phyloP scores from a whole-genome alignment of 495 filamentous ascomycete species.

The Zalerion maritima region DNA sequence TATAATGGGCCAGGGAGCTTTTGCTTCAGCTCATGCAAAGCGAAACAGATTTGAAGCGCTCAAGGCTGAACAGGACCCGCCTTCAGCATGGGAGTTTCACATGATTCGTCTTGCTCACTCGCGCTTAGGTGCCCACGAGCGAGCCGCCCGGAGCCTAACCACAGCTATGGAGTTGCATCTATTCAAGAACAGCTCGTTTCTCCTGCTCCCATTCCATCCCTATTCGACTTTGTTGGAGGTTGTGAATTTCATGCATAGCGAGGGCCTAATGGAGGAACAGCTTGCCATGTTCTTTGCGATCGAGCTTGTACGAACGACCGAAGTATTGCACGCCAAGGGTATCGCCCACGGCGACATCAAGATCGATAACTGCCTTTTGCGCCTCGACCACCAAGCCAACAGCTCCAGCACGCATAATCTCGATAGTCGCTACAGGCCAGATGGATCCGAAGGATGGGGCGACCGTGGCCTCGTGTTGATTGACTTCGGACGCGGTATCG shows the following conservation, averaged over 20 bases:
- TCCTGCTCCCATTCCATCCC: constrained; percentile 73
- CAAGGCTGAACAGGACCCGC: constrained; percentile 77
- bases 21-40: constrained; percentile 24
- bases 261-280: constrained; percentile 71
- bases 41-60: constrained; percentile 61
- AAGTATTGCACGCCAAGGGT: constrained; percentile 64
- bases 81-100: constrained; percentile 88
- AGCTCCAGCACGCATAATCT: constrained; percentile 9
- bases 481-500: constrained; percentile 89
- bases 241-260: constrained; percentile 68
- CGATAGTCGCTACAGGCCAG: constrained; percentile 45
- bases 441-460: constrained; percentile 65
- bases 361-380: constrained; percentile 84
- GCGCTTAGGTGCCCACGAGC: constrained; percentile 50
- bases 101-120: constrained; percentile 73
- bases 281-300: constrained; percentile 90
- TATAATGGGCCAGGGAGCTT: constrained; percentile 34
- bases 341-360: constrained; percentile 92
- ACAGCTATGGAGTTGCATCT: constrained; percentile 77
- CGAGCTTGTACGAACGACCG: constrained; percentile 80
- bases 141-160: constrained; percentile 61
- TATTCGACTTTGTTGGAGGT: constrained; percentile 90
- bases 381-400: constrained; percentile 44
- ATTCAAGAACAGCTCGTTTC: constrained; percentile 67
- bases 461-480: constrained; percentile 72